Base-by-base conservation (phyloP, 345 rosid species). In the Dipteronia dyeriana region DNA sequence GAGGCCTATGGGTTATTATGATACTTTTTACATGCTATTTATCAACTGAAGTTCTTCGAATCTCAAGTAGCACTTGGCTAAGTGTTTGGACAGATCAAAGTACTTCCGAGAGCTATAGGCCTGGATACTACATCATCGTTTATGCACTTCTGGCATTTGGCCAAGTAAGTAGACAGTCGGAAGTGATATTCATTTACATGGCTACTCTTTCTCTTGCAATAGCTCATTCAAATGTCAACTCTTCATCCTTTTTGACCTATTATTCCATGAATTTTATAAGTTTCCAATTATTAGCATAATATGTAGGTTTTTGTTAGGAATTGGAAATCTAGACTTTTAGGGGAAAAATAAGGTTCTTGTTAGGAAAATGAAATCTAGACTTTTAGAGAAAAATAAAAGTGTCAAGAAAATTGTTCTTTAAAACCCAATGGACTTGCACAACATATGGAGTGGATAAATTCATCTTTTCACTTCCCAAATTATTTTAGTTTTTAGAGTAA, bases 1-100 rank as follows among this genome's bases (percentile, higher is more conserved):
- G 99, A 41, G 99, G 98, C 76, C 81, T 90, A 23, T 90, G 94
- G 98, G 97, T 90, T 61, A 94, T 94, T 13, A 85, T 85, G 82
- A 79, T 94, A 79, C 87, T 94, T 53, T 88, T 96, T 65, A 75
- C 82, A 47, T 96, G 98, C 86, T 91, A 91, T 76, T 74, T 91
- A 69, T 69, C 78, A 56, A 90, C 95, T 20, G 99, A 96, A 88
- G 85, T 84, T 83, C 89, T 96, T 62, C 87, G 97, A 85, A 86
- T 96, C 78, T 90, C 87, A 60, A 89, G 98, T 74, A 96, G 99
- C 85, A 90, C 88, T 29, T 96, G 99, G 99, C 88, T 94, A 84
- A 89, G 98, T 82, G 76, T 82, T 70, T 96, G 99, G 99, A 94
- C 98, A 2, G 88, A 88, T 79, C 94, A 82, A 84, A 91, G 90